Evolutionary conservation across 139 green algal genomes (phyloP).

Genomic region (Chlorella sp.): DNA sequence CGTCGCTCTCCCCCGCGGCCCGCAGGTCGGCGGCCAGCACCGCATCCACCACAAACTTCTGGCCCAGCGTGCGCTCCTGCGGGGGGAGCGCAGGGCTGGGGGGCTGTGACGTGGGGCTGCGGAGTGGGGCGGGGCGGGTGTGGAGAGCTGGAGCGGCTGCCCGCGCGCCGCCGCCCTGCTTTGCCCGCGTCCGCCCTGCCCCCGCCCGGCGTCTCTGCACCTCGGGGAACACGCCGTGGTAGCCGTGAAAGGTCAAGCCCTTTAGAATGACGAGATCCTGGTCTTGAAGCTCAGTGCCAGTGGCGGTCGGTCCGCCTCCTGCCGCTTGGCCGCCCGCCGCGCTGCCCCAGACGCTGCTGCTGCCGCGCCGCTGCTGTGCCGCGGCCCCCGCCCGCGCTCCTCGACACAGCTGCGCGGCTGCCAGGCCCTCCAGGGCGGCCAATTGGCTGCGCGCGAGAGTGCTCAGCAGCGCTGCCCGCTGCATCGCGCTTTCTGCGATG

Average conservation of each 20-base stretch:
- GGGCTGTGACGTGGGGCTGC: background rate
- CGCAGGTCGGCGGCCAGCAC: conserved; percentile 40
- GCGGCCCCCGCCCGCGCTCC: background rate
- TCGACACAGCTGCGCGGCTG: too few species aligned
- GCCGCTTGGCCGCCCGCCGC: background rate
- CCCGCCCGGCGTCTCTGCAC: background rate
- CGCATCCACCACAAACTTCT: conserved; percentile 69
- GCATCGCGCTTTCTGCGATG: too few species aligned
- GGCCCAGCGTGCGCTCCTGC: conserved; percentile 62
- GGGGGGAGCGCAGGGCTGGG: background rate
- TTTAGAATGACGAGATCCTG: conserved; percentile 45
- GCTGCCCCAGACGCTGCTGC: background rate
- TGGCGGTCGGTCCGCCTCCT: background rate
- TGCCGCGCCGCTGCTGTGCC: background rate
- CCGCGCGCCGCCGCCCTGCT: background rate
- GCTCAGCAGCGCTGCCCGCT: too few species aligned
- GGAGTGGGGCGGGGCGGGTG: background rate
- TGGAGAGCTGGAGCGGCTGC: background rate
- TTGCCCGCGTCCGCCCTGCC: background rate
- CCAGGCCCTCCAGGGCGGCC: too few species aligned
- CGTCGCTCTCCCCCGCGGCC: conserved; percentile 46
- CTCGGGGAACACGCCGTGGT: conserved; percentile 45
- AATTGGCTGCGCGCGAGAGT: too few species aligned
- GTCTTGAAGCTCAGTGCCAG: too few species aligned
- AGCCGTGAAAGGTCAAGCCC: conserved; percentile 53